Conservation (phyloP, 2,329 filamentous ascomycete genomes). For the Colletotrichum truncatum region DNA sequence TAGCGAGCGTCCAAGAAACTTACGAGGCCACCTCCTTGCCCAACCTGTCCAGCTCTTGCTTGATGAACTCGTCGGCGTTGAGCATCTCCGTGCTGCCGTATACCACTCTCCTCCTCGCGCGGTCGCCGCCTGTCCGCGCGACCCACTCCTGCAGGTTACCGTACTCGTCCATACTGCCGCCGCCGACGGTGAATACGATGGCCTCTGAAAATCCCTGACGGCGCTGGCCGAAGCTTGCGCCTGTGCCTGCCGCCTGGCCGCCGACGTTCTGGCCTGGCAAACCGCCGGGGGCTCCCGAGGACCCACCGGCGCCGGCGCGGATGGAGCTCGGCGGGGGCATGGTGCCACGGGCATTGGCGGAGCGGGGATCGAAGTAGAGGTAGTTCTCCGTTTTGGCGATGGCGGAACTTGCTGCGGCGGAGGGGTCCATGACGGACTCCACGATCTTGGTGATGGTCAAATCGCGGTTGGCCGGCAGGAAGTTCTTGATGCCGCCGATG, state of each 20-base stretch:
- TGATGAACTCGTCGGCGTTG: conserved; percentile 74
- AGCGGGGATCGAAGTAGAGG: conserved; percentile 95
- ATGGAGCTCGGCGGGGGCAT: conserved; percentile 81
- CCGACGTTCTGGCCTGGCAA: conserved; percentile 52
- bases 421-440: conserved; percentile 97
- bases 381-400: conserved; percentile 97
- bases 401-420: conserved; percentile 87
- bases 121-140: conserved; percentile 74
- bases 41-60: conserved; percentile 69
- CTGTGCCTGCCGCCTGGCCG: conserved; percentile 68
- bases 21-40: conserved; percentile 65
- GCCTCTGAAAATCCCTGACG: conserved; percentile 90
- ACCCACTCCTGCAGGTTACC: conserved; percentile 98
- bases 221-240: conserved; percentile 89
- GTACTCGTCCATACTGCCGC: conserved; percentile 98
- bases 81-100: conserved; percentile 92
- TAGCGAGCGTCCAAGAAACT: no score
- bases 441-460: conserved; percentile 97
- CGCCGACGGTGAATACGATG: conserved; percentile 93
- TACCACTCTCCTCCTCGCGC: conserved; percentile 81
- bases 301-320: conserved; percentile 53
- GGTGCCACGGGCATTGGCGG: conserved; percentile 89
- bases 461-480: conserved; percentile 95
- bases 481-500: conserved; percentile 96
- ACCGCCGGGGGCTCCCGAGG: conserved; percentile 52